phyloP scores from a whole-genome alignment of 2,329 filamentous ascomycete genomes.

The Orbilia blumenaviensis region DNA sequence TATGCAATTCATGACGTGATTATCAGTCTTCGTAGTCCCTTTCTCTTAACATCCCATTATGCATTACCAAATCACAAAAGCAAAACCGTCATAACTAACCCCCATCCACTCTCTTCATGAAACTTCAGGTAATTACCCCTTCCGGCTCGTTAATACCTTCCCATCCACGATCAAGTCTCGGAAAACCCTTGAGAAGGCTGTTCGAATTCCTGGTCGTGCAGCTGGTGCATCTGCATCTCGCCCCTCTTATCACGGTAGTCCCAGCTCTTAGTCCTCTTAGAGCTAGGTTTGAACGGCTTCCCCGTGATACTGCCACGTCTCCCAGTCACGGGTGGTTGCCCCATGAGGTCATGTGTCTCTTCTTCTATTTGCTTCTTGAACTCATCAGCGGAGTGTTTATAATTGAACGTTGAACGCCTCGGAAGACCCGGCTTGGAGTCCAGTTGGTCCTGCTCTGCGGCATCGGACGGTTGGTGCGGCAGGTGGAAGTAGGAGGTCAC shows the following conservation, averaged over 20 bases:
- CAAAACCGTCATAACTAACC: conserved; percentile 10
- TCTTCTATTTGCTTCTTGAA: conserved; percentile 34
- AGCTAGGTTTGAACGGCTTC: conserved; percentile 39
- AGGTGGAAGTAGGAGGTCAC: conserved; percentile 19
- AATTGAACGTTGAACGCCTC: conserved; percentile 39
- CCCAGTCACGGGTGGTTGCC: neutral
- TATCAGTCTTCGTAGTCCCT: neutral
- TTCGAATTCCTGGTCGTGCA: conserved; percentile 14
- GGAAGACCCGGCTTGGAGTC: conserved; percentile 30
- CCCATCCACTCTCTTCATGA: neutral
- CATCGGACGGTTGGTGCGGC: conserved; percentile 45
- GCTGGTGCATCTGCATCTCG: conserved; percentile 28
- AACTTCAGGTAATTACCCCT: conserved; percentile 10
- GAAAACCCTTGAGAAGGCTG: conserved; percentile 19
- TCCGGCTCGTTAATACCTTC: conserved; percentile 10
- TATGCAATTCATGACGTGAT: conserved; percentile 5
- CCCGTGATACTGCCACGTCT: conserved; percentile 39
- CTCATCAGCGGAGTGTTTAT: conserved; percentile 33
- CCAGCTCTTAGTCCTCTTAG: conserved; percentile 47
- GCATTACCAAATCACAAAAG: conserved; percentile 9
- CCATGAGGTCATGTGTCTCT: neutral
- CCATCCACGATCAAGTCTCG: conserved; percentile 16
- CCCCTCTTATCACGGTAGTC: conserved; percentile 45
- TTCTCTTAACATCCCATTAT: neutral
- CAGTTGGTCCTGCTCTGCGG: conserved; percentile 4